Conservation (phyloP, 2,329 filamentous ascomycete species). For the Penicillium brevicompactum region DNA sequence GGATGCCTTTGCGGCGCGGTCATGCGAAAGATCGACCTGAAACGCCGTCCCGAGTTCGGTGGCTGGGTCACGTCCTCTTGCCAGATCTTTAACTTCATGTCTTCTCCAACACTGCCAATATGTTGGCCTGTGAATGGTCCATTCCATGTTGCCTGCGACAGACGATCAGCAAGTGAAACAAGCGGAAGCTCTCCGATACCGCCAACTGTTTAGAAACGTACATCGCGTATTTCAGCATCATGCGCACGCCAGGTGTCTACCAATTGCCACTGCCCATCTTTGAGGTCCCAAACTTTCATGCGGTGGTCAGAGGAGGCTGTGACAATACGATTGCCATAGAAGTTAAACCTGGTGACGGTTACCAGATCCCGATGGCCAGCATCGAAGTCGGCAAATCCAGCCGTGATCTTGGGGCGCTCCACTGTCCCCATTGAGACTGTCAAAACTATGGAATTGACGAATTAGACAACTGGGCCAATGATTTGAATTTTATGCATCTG, state of each 20-base stretch:
- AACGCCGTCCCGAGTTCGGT: slow-evolving; percentile 73
- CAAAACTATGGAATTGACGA: slow-evolving; percentile 1
- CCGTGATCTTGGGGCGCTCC: slow-evolving; percentile 34
- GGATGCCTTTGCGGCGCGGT: slow-evolving; percentile 68
- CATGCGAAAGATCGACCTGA: slow-evolving; percentile 68
- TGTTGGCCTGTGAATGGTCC: slow-evolving; percentile 87
- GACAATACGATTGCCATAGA: slow-evolving; percentile 87
- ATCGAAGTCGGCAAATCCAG: slow-evolving; percentile 47
- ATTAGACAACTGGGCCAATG: slow-evolving; percentile 19
- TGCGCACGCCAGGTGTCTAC: slow-evolving; percentile 90
- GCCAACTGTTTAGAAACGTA: slow-evolving; percentile 47
- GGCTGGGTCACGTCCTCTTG: slow-evolving; percentile 83
- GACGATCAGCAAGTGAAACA: slow-evolving; percentile 21
- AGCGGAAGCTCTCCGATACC: not conserved
- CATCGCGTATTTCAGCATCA: slow-evolving; percentile 85
- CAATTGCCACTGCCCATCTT: slow-evolving; percentile 74
- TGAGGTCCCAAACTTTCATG: slow-evolving; percentile 83
- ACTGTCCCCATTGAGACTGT: slow-evolving; percentile 22
- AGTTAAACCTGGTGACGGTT: slow-evolving; percentile 85
- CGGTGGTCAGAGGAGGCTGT: slow-evolving; percentile 91
- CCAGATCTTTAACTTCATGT: slow-evolving; percentile 90
- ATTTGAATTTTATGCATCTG: slow-evolving; percentile 16
- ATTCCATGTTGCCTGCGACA: slow-evolving; percentile 80
- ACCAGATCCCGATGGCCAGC: slow-evolving; percentile 65
- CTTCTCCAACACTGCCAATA: slow-evolving; percentile 83